Conservation (phyloP, 768 basidiomycete genomes). For the Porphyrellus cyaneotinctus region DNA sequence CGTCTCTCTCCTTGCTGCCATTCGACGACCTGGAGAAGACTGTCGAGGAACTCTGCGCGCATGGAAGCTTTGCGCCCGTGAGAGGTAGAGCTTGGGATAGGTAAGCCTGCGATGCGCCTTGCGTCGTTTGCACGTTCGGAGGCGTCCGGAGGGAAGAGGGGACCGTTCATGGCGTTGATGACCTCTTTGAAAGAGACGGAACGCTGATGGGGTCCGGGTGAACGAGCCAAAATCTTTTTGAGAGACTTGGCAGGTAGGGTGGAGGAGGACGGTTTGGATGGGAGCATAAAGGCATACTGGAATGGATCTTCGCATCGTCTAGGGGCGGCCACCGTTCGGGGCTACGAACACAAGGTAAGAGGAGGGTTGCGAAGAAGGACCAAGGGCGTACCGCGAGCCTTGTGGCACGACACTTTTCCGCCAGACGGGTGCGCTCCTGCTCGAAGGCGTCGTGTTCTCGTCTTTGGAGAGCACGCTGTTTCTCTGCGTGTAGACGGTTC, state of each 20-base stretch:
- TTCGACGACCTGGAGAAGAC: constrained; percentile 41
- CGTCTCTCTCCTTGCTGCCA: constrained; percentile 39
- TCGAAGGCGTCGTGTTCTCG: constrained; percentile 30
- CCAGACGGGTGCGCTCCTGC: constrained; percentile 26
- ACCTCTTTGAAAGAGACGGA: constrained; percentile 56
- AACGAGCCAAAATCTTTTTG: constrained; percentile 5
- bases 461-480: constrained; percentile 30
- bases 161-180: constrained; percentile 53
- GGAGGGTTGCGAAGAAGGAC: not conserved
- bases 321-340: constrained; percentile 10
- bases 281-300: constrained; percentile 33
- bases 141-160: constrained; percentile 46
- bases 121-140: constrained; percentile 32
- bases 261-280: constrained; percentile 17
- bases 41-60: constrained; percentile 39
- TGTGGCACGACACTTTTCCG: constrained; percentile 17
- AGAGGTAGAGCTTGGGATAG: constrained; percentile 10
- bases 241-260: constrained; percentile 16
- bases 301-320: constrained; percentile 26
- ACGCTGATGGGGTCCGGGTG: constrained; percentile 24
- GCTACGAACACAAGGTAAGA: constrained; percentile 13
- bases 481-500: constrained; percentile 39
- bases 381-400: constrained; percentile 15
- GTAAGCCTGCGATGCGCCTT: constrained; percentile 25
- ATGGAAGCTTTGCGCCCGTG: constrained; percentile 21